Evolutionary conservation across 805 yeast genomes (phyloP).

Genomic region (Yarrowia deformans): DNA sequence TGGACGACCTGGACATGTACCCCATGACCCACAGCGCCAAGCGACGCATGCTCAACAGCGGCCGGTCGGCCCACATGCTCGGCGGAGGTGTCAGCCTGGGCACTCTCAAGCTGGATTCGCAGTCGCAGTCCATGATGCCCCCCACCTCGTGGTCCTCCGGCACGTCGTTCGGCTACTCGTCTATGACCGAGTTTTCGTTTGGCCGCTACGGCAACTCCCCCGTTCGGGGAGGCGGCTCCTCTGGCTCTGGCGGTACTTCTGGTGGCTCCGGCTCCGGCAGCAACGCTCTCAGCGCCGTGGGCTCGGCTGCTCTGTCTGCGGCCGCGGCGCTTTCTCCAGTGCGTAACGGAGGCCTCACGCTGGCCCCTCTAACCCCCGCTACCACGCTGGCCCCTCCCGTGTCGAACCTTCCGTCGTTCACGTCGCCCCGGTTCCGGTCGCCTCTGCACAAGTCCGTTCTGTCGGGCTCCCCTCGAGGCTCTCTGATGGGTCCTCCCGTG

Average conservation of each 20-base stretch:
- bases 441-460: conserved; percentile 34
- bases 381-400: conserved; percentile 36
- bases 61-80: conserved; percentile 25
- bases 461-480: conserved; percentile 26
- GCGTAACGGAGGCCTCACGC: conserved; percentile 38
- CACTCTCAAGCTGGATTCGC: conserved; percentile 19
- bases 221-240: conserved; percentile 12
- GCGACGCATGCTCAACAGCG: conserved; percentile 37
- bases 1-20: conserved; percentile 34
- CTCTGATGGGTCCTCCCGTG: conserved; percentile 22
- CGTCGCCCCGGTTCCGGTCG: conserved; percentile 31
- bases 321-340: conserved; percentile 33
- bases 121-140: conserved; percentile 31
- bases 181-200: conserved; percentile 34
- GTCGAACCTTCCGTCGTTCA: conserved; percentile 12
- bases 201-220: conserved; percentile 31
- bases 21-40: conserved; percentile 35
- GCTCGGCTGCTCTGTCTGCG: conserved; percentile 19
- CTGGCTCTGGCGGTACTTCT: neutral
- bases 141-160: conserved; percentile 25
- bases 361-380: conserved; percentile 42
- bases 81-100: conserved; percentile 29
- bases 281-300: conserved; percentile 25
- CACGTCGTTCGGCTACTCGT: conserved; percentile 37
- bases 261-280: no score